Evolutionary conservation across 2,329 filamentous ascomycete genomes (phyloP).

Genomic region (Trichoderma hamatum): DNA sequence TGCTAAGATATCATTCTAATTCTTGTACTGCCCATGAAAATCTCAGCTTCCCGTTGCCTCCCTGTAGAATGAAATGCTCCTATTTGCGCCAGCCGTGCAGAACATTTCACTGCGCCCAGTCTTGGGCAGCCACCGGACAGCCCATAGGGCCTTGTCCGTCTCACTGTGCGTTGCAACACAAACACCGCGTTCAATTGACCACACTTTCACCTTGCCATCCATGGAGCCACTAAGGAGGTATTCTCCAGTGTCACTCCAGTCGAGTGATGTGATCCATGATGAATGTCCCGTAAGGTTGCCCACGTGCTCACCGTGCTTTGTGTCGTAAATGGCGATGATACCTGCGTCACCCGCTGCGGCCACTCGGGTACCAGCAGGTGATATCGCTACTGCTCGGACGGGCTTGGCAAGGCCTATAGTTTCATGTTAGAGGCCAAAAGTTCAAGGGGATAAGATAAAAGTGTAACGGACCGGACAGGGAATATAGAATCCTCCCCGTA

Average conservation of each 20-base stretch:
- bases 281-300: slow-evolving; percentile 78
- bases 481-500: slow-evolving; percentile 81
- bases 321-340: slow-evolving; percentile 90
- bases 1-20: not conserved
- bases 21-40: not conserved
- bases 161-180: slow-evolving; percentile 96
- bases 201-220: slow-evolving; percentile 94
- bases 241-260: slow-evolving; percentile 93
- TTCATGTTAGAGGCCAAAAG: slow-evolving; percentile 25
- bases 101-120: slow-evolving; percentile 70
- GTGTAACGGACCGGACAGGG: slow-evolving; percentile 68
- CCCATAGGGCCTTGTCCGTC: slow-evolving; percentile 82
- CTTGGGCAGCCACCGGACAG: slow-evolving; percentile 81
- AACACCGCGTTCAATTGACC: slow-evolving; percentile 79
- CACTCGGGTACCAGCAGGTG: slow-evolving; percentile 78
- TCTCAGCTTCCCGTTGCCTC: slow-evolving; percentile 72
- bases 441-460: not conserved
- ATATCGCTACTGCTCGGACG: slow-evolving; percentile 84
- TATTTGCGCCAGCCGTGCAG: slow-evolving; percentile 75
- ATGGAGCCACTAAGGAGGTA: slow-evolving; percentile 85
- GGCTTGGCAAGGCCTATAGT: slow-evolving; percentile 76
- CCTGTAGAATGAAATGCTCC: slow-evolving; percentile 78
- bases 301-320: slow-evolving; percentile 88
- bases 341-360: slow-evolving; percentile 89
- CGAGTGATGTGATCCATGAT: slow-evolving; percentile 86